Conservation (phyloP, 1,139 yeast species). For the Suhomyces taliae region DNA sequence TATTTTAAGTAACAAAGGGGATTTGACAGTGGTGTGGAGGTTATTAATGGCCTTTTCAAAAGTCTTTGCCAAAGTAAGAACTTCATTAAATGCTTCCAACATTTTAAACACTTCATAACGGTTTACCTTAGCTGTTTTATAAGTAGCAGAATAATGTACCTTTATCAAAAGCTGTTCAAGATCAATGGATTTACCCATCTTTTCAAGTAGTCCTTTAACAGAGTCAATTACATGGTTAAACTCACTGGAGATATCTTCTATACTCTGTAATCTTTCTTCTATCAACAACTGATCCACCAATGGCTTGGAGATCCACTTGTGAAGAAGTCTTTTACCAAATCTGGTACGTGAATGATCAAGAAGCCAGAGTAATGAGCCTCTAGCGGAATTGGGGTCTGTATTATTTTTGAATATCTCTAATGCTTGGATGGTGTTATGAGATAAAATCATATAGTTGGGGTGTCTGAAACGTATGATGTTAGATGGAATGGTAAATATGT, state of each 20-base stretch:
- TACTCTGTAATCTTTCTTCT: slow-evolving; percentile 60
- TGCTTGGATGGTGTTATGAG: slow-evolving; percentile 65
- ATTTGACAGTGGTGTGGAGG: slow-evolving; percentile 14
- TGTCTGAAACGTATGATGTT: slow-evolving; percentile 55
- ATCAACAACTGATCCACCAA: slow-evolving; percentile 54
- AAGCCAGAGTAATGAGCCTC: slow-evolving; percentile 77
- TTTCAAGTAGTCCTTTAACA: slow-evolving; percentile 43
- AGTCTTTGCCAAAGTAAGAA: slow-evolving; percentile 25
- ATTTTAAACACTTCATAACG: slow-evolving; percentile 67
- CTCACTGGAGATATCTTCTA: slow-evolving; percentile 53
- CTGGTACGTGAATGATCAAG: slow-evolving; percentile 77
- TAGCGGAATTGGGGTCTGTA: slow-evolving; percentile 49
- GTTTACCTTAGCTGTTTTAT: slow-evolving; percentile 46
- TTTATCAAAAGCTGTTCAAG: slow-evolving; percentile 67
- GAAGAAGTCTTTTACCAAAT: slow-evolving; percentile 68
- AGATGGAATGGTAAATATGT: slow-evolving; percentile 53
- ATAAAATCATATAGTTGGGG: slow-evolving; percentile 61
- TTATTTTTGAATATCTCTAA: slow-evolving; percentile 72
- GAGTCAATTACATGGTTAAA: slow-evolving; percentile 54
- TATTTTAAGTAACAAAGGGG: slow-evolving; percentile 26
- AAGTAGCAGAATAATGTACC: slow-evolving; percentile 55
- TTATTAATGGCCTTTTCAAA: slow-evolving; percentile 25
- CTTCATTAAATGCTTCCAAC: slow-evolving; percentile 50
- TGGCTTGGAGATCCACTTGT: slow-evolving; percentile 77
- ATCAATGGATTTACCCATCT: slow-evolving; percentile 44